A percentile compares a stretch with the other conserved stretches of the same genome.
Evolutionary conservation across 192 early-diverging fungal genomes (phyloP).

Genomic region (Coemansia sp.): DNA sequence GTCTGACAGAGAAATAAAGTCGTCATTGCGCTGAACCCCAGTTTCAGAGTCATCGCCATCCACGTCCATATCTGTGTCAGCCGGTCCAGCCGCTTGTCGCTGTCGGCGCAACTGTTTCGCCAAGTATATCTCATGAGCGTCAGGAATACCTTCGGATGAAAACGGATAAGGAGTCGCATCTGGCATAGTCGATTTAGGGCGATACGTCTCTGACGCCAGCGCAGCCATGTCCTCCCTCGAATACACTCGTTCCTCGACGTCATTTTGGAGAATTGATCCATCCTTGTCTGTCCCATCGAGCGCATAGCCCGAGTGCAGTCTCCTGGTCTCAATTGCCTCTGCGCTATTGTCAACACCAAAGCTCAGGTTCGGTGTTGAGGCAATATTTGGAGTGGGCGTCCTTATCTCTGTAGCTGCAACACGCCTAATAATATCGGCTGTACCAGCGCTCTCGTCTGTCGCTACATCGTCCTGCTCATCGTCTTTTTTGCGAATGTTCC

Average conservation of each 20-base stretch:
- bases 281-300: neutral
- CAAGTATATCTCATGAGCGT: conserved; percentile 47
- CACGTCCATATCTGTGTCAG: conserved; percentile 10
- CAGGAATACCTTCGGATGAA: conserved; percentile 35
- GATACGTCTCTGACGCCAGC: conserved; percentile 13
- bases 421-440: conserved; percentile 40
- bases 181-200: neutral
- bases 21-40: neutral
- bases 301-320: neutral
- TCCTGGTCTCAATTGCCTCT: conserved; percentile 2
- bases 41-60: conserved; percentile 1
- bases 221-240: conserved; percentile 13
- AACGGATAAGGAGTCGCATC: conserved; percentile 32
- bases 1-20: conserved; percentile 35
- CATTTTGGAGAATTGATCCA: neutral
- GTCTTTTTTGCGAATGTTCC: conserved; percentile 42
- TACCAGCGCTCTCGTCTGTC: conserved; percentile 1
- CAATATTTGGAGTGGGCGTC: neutral
- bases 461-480: conserved; percentile 8
- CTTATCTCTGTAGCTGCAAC: conserved; percentile 4
- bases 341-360: conserved; percentile 9
- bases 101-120: conserved; percentile 50
- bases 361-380: conserved; percentile 12
- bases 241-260: conserved; percentile 13
- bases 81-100: conserved; percentile 22